Percentiles rank a stretch among this genome's conserved stretches.
phyloP scores from a whole-genome alignment of 2,329 filamentous ascomycete species.

The Fusarium irregulare region DNA sequence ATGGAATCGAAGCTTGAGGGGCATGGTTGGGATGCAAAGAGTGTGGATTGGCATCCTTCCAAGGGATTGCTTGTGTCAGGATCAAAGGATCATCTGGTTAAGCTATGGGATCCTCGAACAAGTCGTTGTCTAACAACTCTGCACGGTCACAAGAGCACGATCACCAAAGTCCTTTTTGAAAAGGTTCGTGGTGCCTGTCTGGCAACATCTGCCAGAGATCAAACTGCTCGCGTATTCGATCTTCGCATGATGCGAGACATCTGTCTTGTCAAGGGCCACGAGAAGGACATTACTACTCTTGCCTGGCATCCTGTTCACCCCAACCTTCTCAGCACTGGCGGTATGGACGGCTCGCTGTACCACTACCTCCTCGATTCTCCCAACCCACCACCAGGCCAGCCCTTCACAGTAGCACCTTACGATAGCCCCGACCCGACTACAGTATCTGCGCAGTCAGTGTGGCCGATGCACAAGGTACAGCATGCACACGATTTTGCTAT shows the following conservation, averaged over 20 bases:
- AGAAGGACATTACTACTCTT: conserved; percentile 94
- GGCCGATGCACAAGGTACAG: conserved; percentile 86
- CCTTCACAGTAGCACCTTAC: conserved; percentile 81
- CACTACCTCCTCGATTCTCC: conserved; percentile 98
- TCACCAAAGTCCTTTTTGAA: conserved; percentile 93
- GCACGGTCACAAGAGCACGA: conserved; percentile 96
- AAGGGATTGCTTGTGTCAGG: conserved; percentile 95
- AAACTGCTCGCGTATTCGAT: conserved; percentile 93
- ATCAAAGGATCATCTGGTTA: conserved; percentile 96
- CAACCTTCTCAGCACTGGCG: conserved; percentile 88
- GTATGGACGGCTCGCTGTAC: conserved; percentile 87
- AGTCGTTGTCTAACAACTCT: conserved; percentile 91
- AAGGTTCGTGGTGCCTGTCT: conserved; percentile 84
- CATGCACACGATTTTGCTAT: conserved; percentile 95
- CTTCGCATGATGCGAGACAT: conserved; percentile 99
- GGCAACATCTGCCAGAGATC: conserved; percentile 92
- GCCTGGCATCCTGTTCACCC: conserved; percentile 95
- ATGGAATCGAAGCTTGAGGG: conserved; percentile 87
- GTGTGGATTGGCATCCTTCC: conserved; percentile 95
- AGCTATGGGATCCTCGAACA: conserved; percentile 97
- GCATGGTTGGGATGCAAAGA: conserved; percentile 98
- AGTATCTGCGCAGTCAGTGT: conserved; percentile 88
- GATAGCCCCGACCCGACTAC: conserved; percentile 83
- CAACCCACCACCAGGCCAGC: conserved; percentile 80
- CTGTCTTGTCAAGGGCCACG: conserved; percentile 89